A percentile compares a stretch with the other conserved stretches of the same genome.
Evolutionary conservation across 805 yeast genomes (phyloP).

Genomic region (Metschnikowia arizonensis): DNA sequence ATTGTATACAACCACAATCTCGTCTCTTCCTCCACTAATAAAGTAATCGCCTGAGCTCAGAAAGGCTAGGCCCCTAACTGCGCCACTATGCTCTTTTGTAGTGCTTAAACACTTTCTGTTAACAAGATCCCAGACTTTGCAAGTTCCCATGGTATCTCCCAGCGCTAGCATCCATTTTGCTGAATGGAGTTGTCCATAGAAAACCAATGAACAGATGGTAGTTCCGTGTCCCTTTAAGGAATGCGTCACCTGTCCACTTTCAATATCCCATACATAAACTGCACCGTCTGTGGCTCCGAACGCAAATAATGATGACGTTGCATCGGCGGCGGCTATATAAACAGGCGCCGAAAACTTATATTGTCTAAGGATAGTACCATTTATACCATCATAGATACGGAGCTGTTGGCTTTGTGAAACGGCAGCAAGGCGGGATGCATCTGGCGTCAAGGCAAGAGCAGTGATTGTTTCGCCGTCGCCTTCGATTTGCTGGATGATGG

Average conservation of each 20-base stretch:
- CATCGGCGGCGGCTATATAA: conserved; percentile 70
- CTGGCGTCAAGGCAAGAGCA: conserved; percentile 70
- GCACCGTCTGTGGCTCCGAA: conserved; percentile 95
- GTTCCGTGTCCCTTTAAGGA: conserved; percentile 91
- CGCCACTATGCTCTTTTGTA: conserved; percentile 70
- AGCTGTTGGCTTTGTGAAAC: conserved; percentile 83
- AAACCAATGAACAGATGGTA: conserved; percentile 68
- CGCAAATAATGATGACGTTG: conserved; percentile 80
- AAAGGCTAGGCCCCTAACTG: conserved; percentile 82
- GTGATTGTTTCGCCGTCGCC: conserved; percentile 87
- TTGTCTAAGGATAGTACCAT: conserved; percentile 40
- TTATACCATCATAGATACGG: conserved; percentile 53
- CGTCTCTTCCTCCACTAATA: conserved; percentile 87
- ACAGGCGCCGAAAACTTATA: conserved; percentile 75
- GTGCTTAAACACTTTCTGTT: conserved; percentile 65
- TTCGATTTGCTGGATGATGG: conserved; percentile 55
- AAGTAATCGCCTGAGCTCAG: conserved; percentile 48
- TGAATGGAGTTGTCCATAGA: conserved; percentile 69
- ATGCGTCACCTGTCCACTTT: conserved; percentile 84
- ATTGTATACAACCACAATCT: conserved; percentile 59
- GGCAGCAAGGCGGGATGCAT: conserved; percentile 63
- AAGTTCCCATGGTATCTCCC: conserved; percentile 57
- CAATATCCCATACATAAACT: conserved; percentile 88
- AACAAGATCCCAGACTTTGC: conserved; percentile 61
- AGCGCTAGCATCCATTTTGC: conserved; percentile 73